Evolutionary conservation across 352 stramenopile genomes (phyloP), one percentile per base, ranked within the genome.

Genomic region (Phytophthora pisi): DNA sequence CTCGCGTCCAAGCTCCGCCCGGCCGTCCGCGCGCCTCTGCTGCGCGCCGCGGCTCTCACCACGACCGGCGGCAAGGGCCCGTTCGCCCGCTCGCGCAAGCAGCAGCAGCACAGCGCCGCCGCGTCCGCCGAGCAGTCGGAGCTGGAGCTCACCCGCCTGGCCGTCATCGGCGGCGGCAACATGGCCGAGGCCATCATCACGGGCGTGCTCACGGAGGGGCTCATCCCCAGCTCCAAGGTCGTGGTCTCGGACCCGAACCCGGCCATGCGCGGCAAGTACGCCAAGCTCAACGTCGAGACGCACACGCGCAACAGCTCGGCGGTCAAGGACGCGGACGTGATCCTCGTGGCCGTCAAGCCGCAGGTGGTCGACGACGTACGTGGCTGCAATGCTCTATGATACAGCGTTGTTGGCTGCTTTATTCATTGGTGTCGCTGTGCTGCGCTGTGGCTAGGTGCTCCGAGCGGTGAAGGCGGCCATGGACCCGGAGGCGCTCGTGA

Each of bases 271-370:
- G 51, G 77, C 26, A 92, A 91, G 67, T 95, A 92, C 66, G 66
- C 70, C 28, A 66, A 77, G 36, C 72, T 81, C 57, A 59, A 86
- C 31, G 81, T 95, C 38, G 60, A 75, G 31, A 88, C 87, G 1
- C 87, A 81, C 58, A 80, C 87, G 54, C 73, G 81, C 42, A 95
- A 93, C 50, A 71, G 78, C 50, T 62, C 61, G 3, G 84, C 87
- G 6, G 73, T 93, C 13, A 83, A 86, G 30, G 84, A 89, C 55
- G 86, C 91, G n/a, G 86, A 98, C 58, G 80, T 98, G 36, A 90
- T 98, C 63, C 81, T 99, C 31, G 79, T 97, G 55, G 93, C 91
- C 6, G 92, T 98, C 16, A 99, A 99, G 74, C 96, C 96, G 10
- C 96, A 98, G 85, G 97, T 98, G 69, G 72, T 98, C 0, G 81